A percentile compares a stretch with the other conserved stretches of the same genome.
These are phyloP conservation scores for Coemansia sp. DNA, from an alignment of 192 early-diverging fungal genomes.

Conservation along the genomic window DNA sequence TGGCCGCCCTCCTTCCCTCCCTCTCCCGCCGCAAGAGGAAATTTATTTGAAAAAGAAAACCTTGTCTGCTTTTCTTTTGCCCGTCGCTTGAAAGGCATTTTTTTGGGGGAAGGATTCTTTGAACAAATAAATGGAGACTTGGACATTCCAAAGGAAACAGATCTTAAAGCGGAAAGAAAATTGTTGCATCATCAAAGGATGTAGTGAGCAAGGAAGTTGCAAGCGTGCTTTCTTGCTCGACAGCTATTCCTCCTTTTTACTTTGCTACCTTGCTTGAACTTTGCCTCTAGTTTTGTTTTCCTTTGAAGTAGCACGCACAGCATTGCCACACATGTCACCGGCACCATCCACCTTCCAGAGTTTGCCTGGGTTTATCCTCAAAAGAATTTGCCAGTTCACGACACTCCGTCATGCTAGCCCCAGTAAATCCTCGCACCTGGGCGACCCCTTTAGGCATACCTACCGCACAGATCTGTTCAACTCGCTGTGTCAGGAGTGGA, in stretches of 20 bases:
- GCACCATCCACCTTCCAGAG: background rate
- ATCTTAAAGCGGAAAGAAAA: background rate
- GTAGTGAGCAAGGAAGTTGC: background rate
- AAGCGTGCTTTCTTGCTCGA: background rate
- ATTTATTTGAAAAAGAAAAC: background rate
- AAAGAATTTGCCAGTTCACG: conserved; percentile 6
- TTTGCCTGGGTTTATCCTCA: background rate
- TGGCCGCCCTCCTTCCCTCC: background rate
- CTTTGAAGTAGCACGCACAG: background rate
- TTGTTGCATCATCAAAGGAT: background rate
- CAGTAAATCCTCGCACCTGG: background rate
- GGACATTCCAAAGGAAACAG: background rate
- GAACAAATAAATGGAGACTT: background rate
- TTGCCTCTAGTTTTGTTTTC: background rate
- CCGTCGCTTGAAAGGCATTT: background rate
- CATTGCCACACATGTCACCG: background rate
- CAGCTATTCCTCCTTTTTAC: background rate
- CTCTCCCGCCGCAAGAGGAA: background rate
- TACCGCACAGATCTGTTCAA: background rate
- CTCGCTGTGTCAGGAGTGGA: conserved; percentile 3
- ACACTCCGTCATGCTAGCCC: background rate
- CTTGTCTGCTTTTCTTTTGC: background rate
- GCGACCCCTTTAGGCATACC: background rate
- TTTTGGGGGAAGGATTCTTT: background rate
- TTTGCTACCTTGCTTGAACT: background rate